Evolutionary conservation across 768 basidiomycete species (phyloP).

Genomic region (Chalciporus pseudorubinellus): DNA sequence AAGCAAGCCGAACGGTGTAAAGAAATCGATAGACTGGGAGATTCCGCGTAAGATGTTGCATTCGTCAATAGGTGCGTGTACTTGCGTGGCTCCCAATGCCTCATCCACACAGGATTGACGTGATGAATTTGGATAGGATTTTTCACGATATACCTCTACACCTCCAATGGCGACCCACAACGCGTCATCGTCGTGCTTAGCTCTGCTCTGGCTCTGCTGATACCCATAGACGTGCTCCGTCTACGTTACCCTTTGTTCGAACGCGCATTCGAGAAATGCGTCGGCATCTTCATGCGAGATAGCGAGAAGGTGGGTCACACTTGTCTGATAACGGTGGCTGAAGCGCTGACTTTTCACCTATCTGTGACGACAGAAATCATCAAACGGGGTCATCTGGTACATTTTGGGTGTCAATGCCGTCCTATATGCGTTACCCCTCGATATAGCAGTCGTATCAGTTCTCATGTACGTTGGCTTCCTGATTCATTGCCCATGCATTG

Average conservation of each 20-base stretch:
- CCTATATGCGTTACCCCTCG: constrained; percentile 73
- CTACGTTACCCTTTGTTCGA: constrained; percentile 65
- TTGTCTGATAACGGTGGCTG: background rate
- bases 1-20: constrained; percentile 27
- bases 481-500: background rate
- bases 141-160: constrained; percentile 58
- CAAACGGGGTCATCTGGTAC: constrained; percentile 89
- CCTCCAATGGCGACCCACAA: constrained; percentile 44
- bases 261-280: constrained; percentile 60
- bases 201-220: constrained; percentile 62
- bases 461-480: constrained; percentile 63
- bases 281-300: constrained; percentile 90
- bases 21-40: constrained; percentile 68
- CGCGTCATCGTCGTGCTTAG: constrained; percentile 62
- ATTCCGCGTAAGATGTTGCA: constrained; percentile 87
- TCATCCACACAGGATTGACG: constrained; percentile 1
- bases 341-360: background rate
- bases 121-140: constrained; percentile 45
- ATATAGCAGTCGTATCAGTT: constrained; percentile 86
- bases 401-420: constrained; percentile 82
- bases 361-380: constrained; percentile 44
- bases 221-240: constrained; percentile 74
- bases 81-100: background rate
- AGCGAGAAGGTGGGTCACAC: constrained; percentile 64
- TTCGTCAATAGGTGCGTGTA: constrained; percentile 76